Evolutionary conservation across 1,139 yeast species (phyloP).

Genomic region (Blastobotrys ciferrii): DNA sequence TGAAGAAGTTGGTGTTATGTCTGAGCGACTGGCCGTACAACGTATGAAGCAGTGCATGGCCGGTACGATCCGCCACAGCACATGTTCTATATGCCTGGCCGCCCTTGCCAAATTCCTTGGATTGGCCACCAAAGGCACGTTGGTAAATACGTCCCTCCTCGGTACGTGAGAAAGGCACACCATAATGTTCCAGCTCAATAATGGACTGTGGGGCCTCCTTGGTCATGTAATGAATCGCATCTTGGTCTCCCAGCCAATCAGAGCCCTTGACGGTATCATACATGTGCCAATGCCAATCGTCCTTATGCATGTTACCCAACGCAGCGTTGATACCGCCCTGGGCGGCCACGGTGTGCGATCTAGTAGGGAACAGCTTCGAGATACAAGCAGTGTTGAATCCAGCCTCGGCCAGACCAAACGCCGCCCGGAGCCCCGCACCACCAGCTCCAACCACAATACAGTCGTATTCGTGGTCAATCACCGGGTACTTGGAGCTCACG

Average conservation of each 20-base stretch:
- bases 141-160: conserved; percentile 97
- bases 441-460: conserved; percentile 99
- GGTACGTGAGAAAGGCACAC: conserved; percentile 97
- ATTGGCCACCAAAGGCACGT: conserved; percentile 98
- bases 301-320: conserved; percentile 91
- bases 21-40: conserved; percentile 94
- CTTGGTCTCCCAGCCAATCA: conserved; percentile 99
- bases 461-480: conserved; percentile 93
- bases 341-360: conserved; percentile 98
- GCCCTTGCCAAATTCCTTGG: conserved; percentile 93
- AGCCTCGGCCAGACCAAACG: conserved; percentile 94
- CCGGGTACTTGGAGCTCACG: conserved; percentile 69
- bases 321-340: conserved; percentile 99
- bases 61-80: conserved; percentile 99
- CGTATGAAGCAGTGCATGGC: conserved; percentile 95
- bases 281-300: conserved; percentile 99
- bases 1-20: conserved; percentile 96
- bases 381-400: conserved; percentile 98
- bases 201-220: conserved; percentile 96
- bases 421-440: conserved; percentile 98
- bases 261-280: conserved; percentile 99
- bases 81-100: conserved; percentile 99
- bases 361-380: conserved; percentile 94
- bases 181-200: conserved; percentile 95
- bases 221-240: conserved; percentile 98